Base-by-base conservation (phyloP, 2,329 filamentous ascomycete genomes). In the Fusarium compactum region DNA sequence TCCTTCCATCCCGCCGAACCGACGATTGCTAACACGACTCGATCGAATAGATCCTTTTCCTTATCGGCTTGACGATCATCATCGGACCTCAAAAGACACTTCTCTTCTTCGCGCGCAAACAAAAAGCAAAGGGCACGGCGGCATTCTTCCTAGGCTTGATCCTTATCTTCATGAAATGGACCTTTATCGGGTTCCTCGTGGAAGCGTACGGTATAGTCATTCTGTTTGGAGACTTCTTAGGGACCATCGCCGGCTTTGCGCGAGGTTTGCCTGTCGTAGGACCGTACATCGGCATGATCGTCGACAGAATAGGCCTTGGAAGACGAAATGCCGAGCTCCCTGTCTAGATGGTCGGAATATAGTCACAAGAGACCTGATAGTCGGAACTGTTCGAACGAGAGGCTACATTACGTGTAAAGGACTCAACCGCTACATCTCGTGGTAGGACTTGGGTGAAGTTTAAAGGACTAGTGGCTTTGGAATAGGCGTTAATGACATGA, bases 181-280 rank as follows among this genome's bases (percentile, higher is more conserved):
- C 96, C 1, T 86, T 99, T 58, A 88, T 96, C 68, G 96, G 96
- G 29, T 99, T 99, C 82, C 76, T 92, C 62, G 88, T 98, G 74
- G 96, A 99, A 82, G 82, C 95, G 6, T 98, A 98, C 82, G 96
- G 96, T 30, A 95, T 99, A 72, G 87, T 97, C 73, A 88, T 98
- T 54, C 84, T 99, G 38, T 99, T 99, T 82, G 96, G 96, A 38
- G 96, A 99, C 81, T 98, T 98, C 82, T 87, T 98, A 63, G 93
- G 94, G 51, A 98, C 95, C 22, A 95, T 98, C 71, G 92, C 92
- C 1, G 89, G 92, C 18, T 97, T 98, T 77, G 93, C 93, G 41
- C 90, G 93, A 60, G 94, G 92, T 66, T 82, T 97, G 14, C 95
- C 96, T 0, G 86, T 98, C 10, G 84, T 98, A 8, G 95, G 95